A percentile compares a stretch with the other conserved stretches of the same genome.
These are phyloP conservation scores for Phytomonas sp. DNA, from an alignment of 208 protist species.

Conservation along the genomic window DNA sequence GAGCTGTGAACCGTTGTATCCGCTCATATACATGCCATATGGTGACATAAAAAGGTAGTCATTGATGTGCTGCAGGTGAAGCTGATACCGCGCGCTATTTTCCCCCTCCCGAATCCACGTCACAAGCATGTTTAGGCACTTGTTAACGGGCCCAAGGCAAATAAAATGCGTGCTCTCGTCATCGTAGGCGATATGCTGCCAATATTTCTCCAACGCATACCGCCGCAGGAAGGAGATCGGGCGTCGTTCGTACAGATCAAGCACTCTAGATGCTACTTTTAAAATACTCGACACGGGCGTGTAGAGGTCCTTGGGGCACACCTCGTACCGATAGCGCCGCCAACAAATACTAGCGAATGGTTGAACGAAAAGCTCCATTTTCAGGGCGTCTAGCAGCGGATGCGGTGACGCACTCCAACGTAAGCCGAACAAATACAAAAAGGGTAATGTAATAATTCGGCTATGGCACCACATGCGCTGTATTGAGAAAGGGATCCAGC, in stretches of 20 bases:
- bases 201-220: slow-evolving; percentile 63
- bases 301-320: slow-evolving; percentile 87
- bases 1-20: slow-evolving; percentile 97
- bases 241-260: slow-evolving; percentile 80
- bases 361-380: slow-evolving; percentile 78
- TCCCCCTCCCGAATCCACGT: slow-evolving; percentile 89
- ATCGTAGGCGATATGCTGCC: slow-evolving; percentile 92
- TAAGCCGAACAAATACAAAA: slow-evolving; percentile 94
- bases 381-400: slow-evolving; percentile 49
- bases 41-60: slow-evolving; percentile 95
- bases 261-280: slow-evolving; percentile 27
- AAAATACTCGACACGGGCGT: slow-evolving; percentile 79
- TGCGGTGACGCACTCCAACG: slow-evolving; percentile 46
- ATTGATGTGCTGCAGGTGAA: slow-evolving; percentile 81
- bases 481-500: slow-evolving; percentile 88
- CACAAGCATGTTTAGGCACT: slow-evolving; percentile 94
- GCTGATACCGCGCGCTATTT: slow-evolving; percentile 68
- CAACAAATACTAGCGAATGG: slow-evolving; percentile 84
- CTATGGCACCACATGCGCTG: slow-evolving; percentile 94
- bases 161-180: slow-evolving; percentile 95
- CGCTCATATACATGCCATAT: slow-evolving; percentile 95
- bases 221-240: slow-evolving; percentile 52
- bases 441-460: slow-evolving; percentile 94
- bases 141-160: slow-evolving; percentile 95
- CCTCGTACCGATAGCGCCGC: slow-evolving; percentile 50